Percentiles rank a stretch among this genome's conserved stretches.
phyloP scores from a whole-genome alignment of 148 eudicot species.

The Amaranthus palmeri region DNA sequence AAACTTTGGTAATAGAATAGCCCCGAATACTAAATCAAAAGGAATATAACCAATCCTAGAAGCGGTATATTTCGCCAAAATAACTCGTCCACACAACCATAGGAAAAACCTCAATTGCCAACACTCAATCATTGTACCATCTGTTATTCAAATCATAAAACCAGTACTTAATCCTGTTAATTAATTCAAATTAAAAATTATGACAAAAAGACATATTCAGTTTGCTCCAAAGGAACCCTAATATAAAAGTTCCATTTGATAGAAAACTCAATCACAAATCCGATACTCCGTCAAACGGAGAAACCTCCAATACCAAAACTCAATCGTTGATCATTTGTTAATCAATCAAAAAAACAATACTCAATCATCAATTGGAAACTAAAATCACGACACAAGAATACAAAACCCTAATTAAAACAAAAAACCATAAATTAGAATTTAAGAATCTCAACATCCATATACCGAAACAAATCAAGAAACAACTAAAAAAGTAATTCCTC shows the following conservation, averaged over 20 bases:
- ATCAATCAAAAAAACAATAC: background rate
- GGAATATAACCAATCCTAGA: background rate
- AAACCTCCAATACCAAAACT: too few relatives aligned
- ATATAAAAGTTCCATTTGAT: background rate
- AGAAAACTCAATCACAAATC: background rate
- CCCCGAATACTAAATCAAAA: too few relatives aligned
- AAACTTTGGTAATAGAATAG: background rate
- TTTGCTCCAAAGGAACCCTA: background rate
- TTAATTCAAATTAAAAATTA: background rate
- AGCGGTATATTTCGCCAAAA: background rate
- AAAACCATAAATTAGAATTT: too few relatives aligned
- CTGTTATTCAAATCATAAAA: background rate
- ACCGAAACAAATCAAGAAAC: background rate
- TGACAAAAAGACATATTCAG: background rate
- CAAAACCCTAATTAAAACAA: too few relatives aligned
- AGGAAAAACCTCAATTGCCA: background rate
- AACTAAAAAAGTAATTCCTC: background rate
- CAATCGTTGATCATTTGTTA: too few relatives aligned
- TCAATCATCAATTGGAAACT: background rate
- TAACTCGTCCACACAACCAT: background rate
- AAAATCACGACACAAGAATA: background rate
- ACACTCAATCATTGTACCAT: background rate
- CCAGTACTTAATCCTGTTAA: background rate
- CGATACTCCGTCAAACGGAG: too few relatives aligned
- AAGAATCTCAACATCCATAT: background rate